phyloP scores from a whole-genome alignment of 345 rosid species.

The Nephelium lappaceum region DNA sequence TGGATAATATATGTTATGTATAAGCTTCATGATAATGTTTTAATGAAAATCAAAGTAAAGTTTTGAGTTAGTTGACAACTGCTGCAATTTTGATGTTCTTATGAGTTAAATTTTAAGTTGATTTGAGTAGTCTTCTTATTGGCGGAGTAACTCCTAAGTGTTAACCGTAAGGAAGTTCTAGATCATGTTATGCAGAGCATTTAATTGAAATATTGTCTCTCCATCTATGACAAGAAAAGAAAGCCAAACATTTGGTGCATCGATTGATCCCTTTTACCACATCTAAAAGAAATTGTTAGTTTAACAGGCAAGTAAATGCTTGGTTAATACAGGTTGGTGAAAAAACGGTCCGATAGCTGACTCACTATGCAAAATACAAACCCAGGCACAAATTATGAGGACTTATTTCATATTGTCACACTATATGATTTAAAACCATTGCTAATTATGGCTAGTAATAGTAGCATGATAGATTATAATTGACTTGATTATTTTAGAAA shows the following conservation, averaged over 20 bases:
- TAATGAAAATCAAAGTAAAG: background rate
- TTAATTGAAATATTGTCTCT: background rate
- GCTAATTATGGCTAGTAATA: background rate
- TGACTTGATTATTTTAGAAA: too few species aligned
- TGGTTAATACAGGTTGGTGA: background rate
- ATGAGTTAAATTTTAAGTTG: background rate
- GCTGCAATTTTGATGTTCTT: background rate
- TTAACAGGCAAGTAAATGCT: background rate
- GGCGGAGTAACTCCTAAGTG: background rate
- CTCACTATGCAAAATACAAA: background rate
- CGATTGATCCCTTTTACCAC: background rate
- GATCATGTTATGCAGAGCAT: background rate
- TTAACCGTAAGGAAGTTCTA: background rate
- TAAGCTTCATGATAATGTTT: background rate
- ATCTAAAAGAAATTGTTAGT: background rate
- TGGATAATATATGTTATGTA: background rate
- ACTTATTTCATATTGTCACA: background rate
- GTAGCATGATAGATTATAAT: background rate
- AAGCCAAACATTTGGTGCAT: background rate
- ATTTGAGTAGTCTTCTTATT: background rate
- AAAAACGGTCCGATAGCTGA: background rate
- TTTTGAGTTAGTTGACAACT: background rate
- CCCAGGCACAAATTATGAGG: background rate
- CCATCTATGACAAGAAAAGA: background rate
- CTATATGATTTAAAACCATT: background rate